phyloP scores from a whole-genome alignment of 2,329 filamentous ascomycete genomes.

The Septoria linicola region DNA sequence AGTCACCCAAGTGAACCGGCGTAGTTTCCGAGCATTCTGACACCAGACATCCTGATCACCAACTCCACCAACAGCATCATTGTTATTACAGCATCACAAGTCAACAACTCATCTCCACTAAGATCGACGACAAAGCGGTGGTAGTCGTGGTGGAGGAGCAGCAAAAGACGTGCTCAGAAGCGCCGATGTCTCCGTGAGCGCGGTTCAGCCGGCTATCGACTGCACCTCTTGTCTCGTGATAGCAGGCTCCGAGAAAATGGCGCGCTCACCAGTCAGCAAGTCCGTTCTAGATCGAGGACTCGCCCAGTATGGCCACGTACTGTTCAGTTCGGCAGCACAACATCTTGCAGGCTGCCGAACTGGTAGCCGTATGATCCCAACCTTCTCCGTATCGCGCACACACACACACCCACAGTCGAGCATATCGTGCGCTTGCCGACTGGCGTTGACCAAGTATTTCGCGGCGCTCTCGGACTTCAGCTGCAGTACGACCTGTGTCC shows the following conservation, averaged over 20 bases:
- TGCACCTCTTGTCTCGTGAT: background rate
- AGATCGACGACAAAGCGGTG: background rate
- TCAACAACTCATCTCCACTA: background rate
- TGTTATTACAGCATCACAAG: too few species aligned
- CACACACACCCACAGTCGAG: slow-evolving; percentile 1
- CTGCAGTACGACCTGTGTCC: slow-evolving; percentile 13
- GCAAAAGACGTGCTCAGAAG: background rate
- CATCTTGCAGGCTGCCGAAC: slow-evolving; percentile 2
- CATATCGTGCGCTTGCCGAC: slow-evolving; percentile 3
- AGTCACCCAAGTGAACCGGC: too few species aligned
- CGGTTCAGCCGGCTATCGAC: background rate
- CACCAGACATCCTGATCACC: slow-evolving; percentile 7
- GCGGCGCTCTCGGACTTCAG: slow-evolving; percentile 9
- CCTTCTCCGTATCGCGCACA: background rate
- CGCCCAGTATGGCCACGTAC: slow-evolving; percentile 4
- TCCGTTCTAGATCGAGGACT: background rate
- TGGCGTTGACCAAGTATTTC: slow-evolving; percentile 6
- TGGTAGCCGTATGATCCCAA: background rate
- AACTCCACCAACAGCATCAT: slow-evolving; percentile 1
- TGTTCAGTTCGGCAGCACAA: slow-evolving; percentile 11
- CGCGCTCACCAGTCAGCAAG: slow-evolving; percentile 1
- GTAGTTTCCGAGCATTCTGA: slow-evolving; percentile 2
- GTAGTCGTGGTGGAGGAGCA: background rate
- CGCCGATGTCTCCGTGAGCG: slow-evolving; percentile 2
- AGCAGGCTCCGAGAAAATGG: slow-evolving; percentile 8